These are phyloP conservation scores for Cenchrus americanus DNA, from an alignment of 176 grass and related monocot species.

Conservation along the genomic window DNA sequence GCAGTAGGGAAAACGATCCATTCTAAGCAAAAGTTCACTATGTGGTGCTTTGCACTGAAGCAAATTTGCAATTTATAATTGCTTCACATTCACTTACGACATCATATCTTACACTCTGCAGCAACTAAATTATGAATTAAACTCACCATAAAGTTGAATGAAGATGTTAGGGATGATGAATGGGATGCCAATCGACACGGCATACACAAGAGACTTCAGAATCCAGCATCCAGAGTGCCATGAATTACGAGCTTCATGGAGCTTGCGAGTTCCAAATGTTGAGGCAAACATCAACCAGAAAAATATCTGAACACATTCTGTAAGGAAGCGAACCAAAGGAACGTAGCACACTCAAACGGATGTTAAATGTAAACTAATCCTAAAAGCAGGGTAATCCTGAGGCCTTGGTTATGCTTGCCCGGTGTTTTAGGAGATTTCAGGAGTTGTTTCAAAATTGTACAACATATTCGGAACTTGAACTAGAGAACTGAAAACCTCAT, in stretches of 20 bases:
- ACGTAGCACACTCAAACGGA: background rate
- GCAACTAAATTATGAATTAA: background rate
- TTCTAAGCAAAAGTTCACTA: background rate
- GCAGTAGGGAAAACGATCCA: background rate
- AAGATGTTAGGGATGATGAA: slow-evolving; percentile 76
- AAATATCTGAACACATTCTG: slow-evolving; percentile 64
- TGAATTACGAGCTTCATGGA: slow-evolving; percentile 67
- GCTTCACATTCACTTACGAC: background rate
- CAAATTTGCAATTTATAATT: background rate
- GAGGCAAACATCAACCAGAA: slow-evolving; percentile 84
- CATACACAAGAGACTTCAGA: slow-evolving; percentile 65
- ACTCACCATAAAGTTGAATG: slow-evolving; percentile 81
- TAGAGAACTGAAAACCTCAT: background rate
- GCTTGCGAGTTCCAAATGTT: slow-evolving; percentile 70
- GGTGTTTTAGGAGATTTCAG: background rate
- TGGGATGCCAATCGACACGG: slow-evolving; percentile 54
- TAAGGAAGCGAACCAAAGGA: slow-evolving; percentile 48
- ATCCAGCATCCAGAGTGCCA: slow-evolving; percentile 95
- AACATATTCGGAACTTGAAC: background rate
- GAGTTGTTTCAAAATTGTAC: background rate
- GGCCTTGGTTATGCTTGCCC: background rate
- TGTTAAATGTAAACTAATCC: background rate
- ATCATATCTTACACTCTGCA: background rate
- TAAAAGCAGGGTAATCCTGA: background rate
- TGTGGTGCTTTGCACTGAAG: background rate